Conservation (phyloP, 2,329 filamentous ascomycete genomes). For the Verticillium klebahnii region DNA sequence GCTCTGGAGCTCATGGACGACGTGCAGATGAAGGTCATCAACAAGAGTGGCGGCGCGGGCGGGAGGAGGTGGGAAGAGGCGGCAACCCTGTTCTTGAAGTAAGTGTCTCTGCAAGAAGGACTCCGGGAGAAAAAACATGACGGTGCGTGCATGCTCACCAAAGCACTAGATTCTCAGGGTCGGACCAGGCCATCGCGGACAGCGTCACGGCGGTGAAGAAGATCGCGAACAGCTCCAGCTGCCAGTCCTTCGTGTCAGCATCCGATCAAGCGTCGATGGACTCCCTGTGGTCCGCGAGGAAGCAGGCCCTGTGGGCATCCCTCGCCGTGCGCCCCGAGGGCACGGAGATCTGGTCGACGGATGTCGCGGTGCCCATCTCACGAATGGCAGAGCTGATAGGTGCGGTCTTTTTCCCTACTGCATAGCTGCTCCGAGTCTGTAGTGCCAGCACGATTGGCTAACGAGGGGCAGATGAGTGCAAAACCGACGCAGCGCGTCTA, state of each 20-base stretch:
- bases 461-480: conserved; percentile 49
- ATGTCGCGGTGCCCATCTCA: conserved; percentile 74
- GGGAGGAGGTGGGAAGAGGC: conserved; percentile 59
- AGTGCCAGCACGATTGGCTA: not conserved
- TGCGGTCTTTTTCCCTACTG: conserved; percentile 4
- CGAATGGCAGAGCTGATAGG: conserved; percentile 65
- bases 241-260: conserved; percentile 64
- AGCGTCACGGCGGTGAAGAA: conserved; percentile 53
- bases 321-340: conserved; percentile 58
- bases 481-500: conserved; percentile 57
- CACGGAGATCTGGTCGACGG: conserved; percentile 71
- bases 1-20: conserved; percentile 63
- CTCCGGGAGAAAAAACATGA: not conserved
- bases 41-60: conserved; percentile 55
- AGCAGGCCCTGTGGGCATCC: conserved; percentile 69
- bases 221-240: conserved; percentile 44
- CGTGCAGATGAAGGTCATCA: conserved; percentile 64
- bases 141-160: too few relatives aligned
- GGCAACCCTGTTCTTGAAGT: conserved; percentile 76
- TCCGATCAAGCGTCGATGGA: conserved; percentile 57
- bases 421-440: too few relatives aligned
- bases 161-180: conserved; percentile 41
- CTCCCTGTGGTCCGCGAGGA: conserved; percentile 71
- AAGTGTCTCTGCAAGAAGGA: too few relatives aligned
- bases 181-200: conserved; percentile 53